phyloP scores from a whole-genome alignment of 1,139 yeast genomes.

The Saccharomyces hybrid region DNA sequence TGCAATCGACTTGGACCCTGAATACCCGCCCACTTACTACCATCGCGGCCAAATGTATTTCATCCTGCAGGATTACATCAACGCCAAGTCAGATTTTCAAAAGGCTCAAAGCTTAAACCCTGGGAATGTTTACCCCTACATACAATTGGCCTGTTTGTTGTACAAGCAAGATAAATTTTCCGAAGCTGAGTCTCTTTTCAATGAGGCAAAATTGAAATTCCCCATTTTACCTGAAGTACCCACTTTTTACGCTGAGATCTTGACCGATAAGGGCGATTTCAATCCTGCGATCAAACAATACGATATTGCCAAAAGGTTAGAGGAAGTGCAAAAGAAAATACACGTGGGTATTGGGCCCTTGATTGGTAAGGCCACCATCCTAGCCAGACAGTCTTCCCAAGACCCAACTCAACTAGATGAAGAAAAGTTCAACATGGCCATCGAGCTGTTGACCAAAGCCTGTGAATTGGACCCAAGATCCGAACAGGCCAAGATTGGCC shows the following conservation, averaged over 20 bases:
- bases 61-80: conserved; percentile 61
- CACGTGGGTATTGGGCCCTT: conserved; percentile 82
- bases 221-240: conserved; percentile 85
- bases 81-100: conserved; percentile 67
- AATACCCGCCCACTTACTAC: conserved; percentile 75
- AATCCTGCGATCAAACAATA: conserved; percentile 72
- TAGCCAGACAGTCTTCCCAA: conserved; percentile 40
- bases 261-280: conserved; percentile 69
- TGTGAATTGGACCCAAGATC: conserved; percentile 74
- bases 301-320: conserved; percentile 76
- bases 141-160: conserved; percentile 84
- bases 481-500: conserved; percentile 76
- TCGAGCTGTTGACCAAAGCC: conserved; percentile 62
- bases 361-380: conserved; percentile 74
- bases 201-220: conserved; percentile 63
- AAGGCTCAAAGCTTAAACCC: conserved; percentile 68
- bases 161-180: conserved; percentile 65
- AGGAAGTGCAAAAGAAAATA: conserved; percentile 39
- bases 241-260: conserved; percentile 87
- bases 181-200: conserved; percentile 59
- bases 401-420: conserved; percentile 31
- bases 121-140: conserved; percentile 69
- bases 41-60: conserved; percentile 89
- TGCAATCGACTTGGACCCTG: conserved; percentile 62
- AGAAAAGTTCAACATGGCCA: conserved; percentile 50